These are phyloP conservation scores for Theobroma grandiflorum DNA, from an alignment of 441 rosid species.

Conservation along the genomic window DNA sequence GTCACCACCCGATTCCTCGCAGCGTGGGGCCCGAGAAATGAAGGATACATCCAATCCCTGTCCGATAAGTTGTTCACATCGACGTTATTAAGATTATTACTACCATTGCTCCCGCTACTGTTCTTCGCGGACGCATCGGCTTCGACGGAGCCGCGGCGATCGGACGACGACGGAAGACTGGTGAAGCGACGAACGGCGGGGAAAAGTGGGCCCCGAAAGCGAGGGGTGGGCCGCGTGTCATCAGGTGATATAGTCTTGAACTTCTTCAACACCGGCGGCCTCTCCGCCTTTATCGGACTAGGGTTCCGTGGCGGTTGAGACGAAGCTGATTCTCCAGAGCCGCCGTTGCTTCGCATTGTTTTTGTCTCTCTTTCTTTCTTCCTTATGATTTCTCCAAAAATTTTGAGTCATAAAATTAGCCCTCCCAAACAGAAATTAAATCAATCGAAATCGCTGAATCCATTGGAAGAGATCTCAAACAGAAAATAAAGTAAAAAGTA, in stretches of 20 bases:
- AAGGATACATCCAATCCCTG: constrained; percentile 75
- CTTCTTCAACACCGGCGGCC: constrained; percentile 64
- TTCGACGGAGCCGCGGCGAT: constrained; percentile 49
- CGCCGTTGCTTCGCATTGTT: constrained; percentile 13
- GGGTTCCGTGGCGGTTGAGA: constrained; percentile 20
- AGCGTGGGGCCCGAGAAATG: constrained; percentile 64
- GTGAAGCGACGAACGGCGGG: constrained; percentile 59
- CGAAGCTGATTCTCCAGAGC: constrained; percentile 18
- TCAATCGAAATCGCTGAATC: neutral
- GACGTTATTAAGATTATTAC: neutral
- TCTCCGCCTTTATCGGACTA: constrained; percentile 45
- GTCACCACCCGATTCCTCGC: constrained; percentile 49
- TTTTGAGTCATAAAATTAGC: neutral
- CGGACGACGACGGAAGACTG: constrained; percentile 37
- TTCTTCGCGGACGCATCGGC: constrained; percentile 31
- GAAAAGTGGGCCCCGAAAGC: constrained; percentile 68
- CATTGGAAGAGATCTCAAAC: constrained; percentile 17
- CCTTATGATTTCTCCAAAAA: neutral
- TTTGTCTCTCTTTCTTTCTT: neutral
- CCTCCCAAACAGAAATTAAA: neutral
- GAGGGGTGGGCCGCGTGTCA: constrained; percentile 45
- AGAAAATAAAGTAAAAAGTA: neutral
- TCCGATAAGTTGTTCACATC: constrained; percentile 38
- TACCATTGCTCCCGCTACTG: constrained; percentile 11
- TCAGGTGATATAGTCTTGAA: constrained; percentile 50